Base-by-base conservation (phyloP, 2,329 filamentous ascomycete genomes). In the Acrodontium crateriforme region DNA sequence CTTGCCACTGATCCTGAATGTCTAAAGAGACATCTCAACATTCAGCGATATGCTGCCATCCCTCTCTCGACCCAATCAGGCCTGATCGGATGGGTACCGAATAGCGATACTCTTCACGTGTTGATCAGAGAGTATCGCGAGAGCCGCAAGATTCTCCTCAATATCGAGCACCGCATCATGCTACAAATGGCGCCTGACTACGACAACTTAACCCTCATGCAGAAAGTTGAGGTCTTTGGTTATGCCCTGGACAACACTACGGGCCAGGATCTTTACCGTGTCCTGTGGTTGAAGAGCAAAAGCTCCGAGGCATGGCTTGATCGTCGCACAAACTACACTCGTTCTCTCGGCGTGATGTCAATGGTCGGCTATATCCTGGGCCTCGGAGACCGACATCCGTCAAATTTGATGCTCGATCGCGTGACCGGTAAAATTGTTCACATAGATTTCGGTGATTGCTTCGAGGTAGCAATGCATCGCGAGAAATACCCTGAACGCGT, bases 321-420 rank as follows among this genome's bases (percentile, higher is more conserved):
- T 55, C 72, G 89, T 23, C 78, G 89, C 29, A 98, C 91, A n/a
- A 98, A 93, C 52, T 99, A 98, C 59, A 98, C 89, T 11, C 78
- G 89, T 32, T 95, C 87, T 1, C 67, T 98, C 2, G 89, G 83
- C 44, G 89, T 98, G 46, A 99, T 98, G 89, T 94, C 84, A n/a
- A 98, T 99, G 84, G 89, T 95, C n/a, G 89, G 89, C 38, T 99
- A 99, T 55, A 95, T 99, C 40, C 73, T 99, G 13, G 91, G 89
- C 35, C 66, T 99, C 9, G 89, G 89, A 30, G 89, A 99, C 59
- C 77, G 91, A 25, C 89, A 99, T 58, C 91, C 91, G 19, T 94
- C 84, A 35, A 99, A 99, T 55, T 62, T 99, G 47, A 91, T 98
- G 78, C 76, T 99, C 21, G 89, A 98, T 55, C 78, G 84, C 20